Conservation (phyloP, 768 basidiomycete species). For the Strobilomyces echinocephalus region DNA sequence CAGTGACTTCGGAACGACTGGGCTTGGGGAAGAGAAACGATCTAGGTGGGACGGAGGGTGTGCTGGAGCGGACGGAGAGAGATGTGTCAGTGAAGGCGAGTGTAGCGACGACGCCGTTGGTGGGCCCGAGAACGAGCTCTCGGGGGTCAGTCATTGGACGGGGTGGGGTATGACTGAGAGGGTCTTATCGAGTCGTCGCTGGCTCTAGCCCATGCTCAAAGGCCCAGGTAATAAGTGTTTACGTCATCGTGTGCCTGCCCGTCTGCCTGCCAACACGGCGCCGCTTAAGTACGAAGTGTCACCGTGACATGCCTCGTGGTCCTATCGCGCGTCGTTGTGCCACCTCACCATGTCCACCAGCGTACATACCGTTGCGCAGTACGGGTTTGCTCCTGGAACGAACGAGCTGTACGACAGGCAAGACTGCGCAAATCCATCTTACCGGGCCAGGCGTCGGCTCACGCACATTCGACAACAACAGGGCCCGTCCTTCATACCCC, state of each 20-base stretch:
- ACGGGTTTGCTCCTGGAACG: conserved; percentile 74
- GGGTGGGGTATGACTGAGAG: neutral
- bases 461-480: conserved; percentile 22
- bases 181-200: conserved; percentile 2
- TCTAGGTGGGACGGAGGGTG: conserved; percentile 2
- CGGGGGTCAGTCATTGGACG: conserved; percentile 13
- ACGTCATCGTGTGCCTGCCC: neutral
- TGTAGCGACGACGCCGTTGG: conserved; percentile 9
- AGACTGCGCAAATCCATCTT: too few relatives aligned
- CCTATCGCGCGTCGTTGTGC: too few relatives aligned
- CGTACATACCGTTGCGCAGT: conserved; percentile 64
- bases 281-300: too few relatives aligned
- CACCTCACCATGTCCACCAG: conserved; percentile 31
- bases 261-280: too few relatives aligned
- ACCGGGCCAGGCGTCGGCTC: neutral
- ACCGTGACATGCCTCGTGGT: too few relatives aligned
- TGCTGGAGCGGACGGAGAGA: conserved; percentile 26
- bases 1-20: conserved; percentile 24
- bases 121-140: conserved; percentile 18
- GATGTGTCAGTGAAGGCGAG: conserved; percentile 27
- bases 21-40: conserved; percentile 12
- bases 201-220: neutral
- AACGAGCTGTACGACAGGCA: conserved; percentile 70
- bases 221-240: neutral
- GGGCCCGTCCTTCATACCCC: conserved; percentile 83